Percentiles rank a stretch among this genome's conserved stretches.
phyloP scores from a whole-genome alignment of 139 green algal species.

The Chlamydomonas schloesseri region DNA sequence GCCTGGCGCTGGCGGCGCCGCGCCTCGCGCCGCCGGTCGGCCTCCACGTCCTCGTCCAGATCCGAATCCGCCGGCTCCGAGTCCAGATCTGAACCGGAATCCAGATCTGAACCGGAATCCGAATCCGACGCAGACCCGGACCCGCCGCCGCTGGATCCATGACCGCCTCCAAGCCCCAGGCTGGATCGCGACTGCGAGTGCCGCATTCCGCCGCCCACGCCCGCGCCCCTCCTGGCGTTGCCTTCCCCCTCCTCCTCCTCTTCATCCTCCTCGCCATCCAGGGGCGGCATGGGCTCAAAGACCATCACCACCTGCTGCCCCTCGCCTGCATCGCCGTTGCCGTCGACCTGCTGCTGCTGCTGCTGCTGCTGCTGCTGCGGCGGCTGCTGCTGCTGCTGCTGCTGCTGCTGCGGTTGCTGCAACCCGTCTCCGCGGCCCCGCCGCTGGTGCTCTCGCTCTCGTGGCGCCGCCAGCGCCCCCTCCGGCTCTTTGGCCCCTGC shows the following conservation, averaged over 20 bases:
- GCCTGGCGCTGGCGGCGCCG: background rate
- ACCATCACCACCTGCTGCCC: slow-evolving; percentile 21
- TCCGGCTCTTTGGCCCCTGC: background rate
- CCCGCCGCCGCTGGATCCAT: background rate
- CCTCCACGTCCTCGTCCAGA: background rate
- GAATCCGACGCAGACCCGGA: background rate
- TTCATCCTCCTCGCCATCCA: background rate
- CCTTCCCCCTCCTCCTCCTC: too few relatives aligned
- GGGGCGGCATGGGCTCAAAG: background rate
- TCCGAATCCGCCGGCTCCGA: background rate
- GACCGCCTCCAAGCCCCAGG: too few relatives aligned
- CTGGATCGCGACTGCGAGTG: too few relatives aligned
- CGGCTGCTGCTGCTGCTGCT: too few relatives aligned
- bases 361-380: too few relatives aligned
- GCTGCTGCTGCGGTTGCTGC: too few relatives aligned
- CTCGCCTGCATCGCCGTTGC: background rate
- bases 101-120: background rate
- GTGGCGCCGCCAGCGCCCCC: too few relatives aligned
- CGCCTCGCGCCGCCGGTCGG: background rate
- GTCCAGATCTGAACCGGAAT: background rate
- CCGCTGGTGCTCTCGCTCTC: background rate
- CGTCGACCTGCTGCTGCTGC: too few relatives aligned
- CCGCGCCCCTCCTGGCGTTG: too few relatives aligned
- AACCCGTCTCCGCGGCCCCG: background rate
- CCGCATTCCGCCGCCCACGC: too few relatives aligned